These are phyloP conservation scores for Stygiomarasmius scandens DNA, from an alignment of 1,284 basidiomycete species.

Conservation along the genomic window DNA sequence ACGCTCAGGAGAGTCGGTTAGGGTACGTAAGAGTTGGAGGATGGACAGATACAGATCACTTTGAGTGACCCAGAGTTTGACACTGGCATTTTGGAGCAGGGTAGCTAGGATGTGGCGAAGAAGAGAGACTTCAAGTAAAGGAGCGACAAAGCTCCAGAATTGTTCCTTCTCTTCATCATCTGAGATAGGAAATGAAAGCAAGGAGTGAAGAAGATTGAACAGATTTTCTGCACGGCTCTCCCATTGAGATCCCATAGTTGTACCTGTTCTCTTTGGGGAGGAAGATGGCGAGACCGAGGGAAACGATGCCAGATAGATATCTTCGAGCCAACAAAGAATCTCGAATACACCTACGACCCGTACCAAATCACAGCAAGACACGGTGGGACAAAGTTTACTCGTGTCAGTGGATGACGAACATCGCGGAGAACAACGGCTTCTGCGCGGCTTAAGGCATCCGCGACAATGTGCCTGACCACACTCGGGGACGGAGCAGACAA, in stretches of 20 bases:
- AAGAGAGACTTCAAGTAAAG: neutral
- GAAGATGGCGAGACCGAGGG: neutral
- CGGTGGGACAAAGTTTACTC: neutral
- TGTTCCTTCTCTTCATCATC: neutral
- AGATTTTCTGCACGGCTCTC: neutral
- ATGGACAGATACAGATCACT: neutral
- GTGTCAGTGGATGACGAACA: neutral
- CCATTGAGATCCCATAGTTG: neutral
- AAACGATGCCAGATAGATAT: neutral
- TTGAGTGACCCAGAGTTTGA: neutral
- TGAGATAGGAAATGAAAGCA: neutral
- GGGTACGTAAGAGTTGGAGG: neutral
- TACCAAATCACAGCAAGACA: neutral
- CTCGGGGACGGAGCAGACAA: neutral
- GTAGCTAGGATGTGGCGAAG: neutral
- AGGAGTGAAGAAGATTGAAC: neutral
- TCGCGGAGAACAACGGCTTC: neutral
- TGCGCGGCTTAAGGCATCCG: neutral
- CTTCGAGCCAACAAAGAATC: neutral
- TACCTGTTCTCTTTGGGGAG: neutral
- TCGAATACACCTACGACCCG: neutral
- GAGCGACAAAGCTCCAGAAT: neutral
- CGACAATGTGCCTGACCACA: slow-evolving; percentile 1
- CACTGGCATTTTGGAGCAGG: neutral
- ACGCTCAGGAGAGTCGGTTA: neutral